These are phyloP conservation scores for Tetracladium setigerum DNA, from an alignment of 495 filamentous ascomycete species.

Conservation along the genomic window DNA sequence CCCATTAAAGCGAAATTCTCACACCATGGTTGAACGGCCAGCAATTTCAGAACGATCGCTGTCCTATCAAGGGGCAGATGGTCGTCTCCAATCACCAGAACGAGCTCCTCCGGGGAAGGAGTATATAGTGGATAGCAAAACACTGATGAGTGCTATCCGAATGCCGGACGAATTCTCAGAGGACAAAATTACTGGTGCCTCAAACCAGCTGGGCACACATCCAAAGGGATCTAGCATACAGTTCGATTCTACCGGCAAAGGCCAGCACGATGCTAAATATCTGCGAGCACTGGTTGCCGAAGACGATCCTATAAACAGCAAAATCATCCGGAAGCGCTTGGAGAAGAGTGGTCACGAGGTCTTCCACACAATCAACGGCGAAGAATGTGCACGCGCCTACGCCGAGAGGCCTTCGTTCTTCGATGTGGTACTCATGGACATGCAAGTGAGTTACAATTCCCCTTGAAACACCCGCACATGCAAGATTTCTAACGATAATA, in stretches of 20 bases:
- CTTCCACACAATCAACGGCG: conserved; percentile 69
- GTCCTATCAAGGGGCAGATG: conserved; percentile 10
- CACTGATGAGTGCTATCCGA: conserved; percentile 34
- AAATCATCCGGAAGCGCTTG: conserved; percentile 76
- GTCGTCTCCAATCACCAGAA: conserved; percentile 2
- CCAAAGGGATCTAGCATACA: conserved; percentile 21
- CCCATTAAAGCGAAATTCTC: not conserved
- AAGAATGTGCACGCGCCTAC: conserved; percentile 73
- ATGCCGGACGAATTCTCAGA: conserved; percentile 29
- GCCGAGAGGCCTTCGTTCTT: conserved; percentile 48
- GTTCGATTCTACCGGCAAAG: conserved; percentile 25
- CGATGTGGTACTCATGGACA: conserved; percentile 94
- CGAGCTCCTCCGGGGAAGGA: conserved; percentile 28
- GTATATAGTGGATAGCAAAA: conserved; percentile 30
- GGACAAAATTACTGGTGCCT: not conserved
- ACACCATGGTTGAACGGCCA: not conserved
- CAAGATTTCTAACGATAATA: conserved; percentile 28
- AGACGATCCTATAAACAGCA: conserved; percentile 89
- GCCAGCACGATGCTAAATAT: conserved; percentile 26
- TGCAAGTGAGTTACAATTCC: conserved; percentile 56
- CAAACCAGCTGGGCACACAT: conserved; percentile 2
- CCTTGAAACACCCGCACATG: not conserved
- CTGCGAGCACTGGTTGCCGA: conserved; percentile 77
- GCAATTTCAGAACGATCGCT: conserved; percentile 8
- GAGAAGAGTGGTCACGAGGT: conserved; percentile 74